These are phyloP conservation scores for Zygnema cylindricum DNA, from an alignment of 139 green algal species.

Conservation along the genomic window DNA sequence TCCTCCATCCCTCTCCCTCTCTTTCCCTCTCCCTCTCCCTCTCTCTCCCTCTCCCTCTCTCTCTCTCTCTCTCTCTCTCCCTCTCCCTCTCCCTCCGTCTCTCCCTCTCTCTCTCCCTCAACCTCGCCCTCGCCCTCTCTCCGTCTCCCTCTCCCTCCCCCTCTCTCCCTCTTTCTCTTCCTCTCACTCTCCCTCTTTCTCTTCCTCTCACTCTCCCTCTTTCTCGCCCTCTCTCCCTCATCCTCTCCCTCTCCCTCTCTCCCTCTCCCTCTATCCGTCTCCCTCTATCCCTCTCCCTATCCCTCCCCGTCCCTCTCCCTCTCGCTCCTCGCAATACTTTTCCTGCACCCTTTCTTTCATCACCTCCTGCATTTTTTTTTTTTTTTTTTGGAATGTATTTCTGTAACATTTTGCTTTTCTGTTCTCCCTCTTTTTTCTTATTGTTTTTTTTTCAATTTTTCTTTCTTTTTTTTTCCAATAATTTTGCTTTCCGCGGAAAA, in stretches of 20 bases:
- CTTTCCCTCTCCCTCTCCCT: conserved; percentile 4
- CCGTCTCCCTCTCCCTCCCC: not conserved
- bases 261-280: not conserved
- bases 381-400: no score
- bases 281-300: not conserved
- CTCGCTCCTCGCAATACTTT: no score
- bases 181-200: conserved; percentile 28
- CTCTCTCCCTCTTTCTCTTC: not conserved
- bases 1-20: no score
- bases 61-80: conserved; percentile 13
- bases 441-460: no score
- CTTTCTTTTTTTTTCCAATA: no score
- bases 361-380: no score
- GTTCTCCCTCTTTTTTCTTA: no score
- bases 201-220: not conserved
- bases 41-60: conserved; percentile 6
- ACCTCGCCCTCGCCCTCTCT: not conserved
- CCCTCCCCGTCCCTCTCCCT: not conserved
- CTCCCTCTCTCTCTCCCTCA: not conserved
- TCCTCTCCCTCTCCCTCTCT: not conserved
- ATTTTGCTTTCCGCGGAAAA: no score
- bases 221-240: not conserved
- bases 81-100: not conserved
- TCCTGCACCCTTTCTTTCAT: no score
- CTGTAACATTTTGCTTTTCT: no score